Base-by-base conservation (phyloP, 2,329 filamentous ascomycete genomes). In the Verticillium albo-atrum region DNA sequence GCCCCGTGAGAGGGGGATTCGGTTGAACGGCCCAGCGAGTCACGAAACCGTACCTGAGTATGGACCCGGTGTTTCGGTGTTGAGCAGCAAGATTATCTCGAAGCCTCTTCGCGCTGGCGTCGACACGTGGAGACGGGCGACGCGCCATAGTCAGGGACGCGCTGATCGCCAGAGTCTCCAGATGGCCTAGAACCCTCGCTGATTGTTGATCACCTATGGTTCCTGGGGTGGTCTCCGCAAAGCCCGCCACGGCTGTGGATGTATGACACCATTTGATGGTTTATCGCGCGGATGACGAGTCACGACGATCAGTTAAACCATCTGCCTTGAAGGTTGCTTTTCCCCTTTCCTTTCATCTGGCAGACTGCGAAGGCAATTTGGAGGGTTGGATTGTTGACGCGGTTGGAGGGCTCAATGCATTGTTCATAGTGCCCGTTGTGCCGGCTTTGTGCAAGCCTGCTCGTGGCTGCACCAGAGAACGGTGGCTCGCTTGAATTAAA, bases 401-500 rank as follows among this genome's bases (percentile, higher is more conserved):
- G 28, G 14, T 6, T 30, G 52, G 6, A 12, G 12, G 20, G 15
- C 25, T 54, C 52, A 28, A 34, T 52, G 57, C 42, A 47, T 47
- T 47, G 42, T 47, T 20, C 42, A 20, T 47, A 47, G 42, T 20
- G 42, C n/a, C 20, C 9, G 42, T 47, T 47, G n/a, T 47, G 42
- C 20, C n/a, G n/a, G 42, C 20, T 47, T 47, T 47, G 42, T 47
- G 42, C 42, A 47, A 23, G 20, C 7, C 20, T n/a, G 42, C 42
- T 47, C 42, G 1, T 20, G 20, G 20, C 42, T 7, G 42, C 20
- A 25, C 42, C 42, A 47, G n/a, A 25, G 42, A 47, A 47, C 20
- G 42, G 42, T 47, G 42, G 42, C 42, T 47, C 20, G 42, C 55
- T 60, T 34, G 58, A 52, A 62, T 63, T 62, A 63, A 60, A 63